Evolutionary conservation across 768 basidiomycete genomes (phyloP).

Genomic region (Amanita pallidorosea): DNA sequence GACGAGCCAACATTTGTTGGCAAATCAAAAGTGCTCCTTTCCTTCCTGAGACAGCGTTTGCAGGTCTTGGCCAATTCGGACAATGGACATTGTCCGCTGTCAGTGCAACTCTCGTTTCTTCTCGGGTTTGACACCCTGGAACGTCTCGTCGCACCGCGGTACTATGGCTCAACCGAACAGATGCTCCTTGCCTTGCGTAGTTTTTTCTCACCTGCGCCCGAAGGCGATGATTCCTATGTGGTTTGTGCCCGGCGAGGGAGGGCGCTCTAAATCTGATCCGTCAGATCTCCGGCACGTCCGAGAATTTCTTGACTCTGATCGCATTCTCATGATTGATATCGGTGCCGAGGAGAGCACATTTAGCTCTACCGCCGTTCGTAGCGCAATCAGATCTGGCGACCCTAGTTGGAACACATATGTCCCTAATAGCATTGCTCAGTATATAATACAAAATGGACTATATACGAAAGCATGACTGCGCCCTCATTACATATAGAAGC

Average conservation of each 20-base stretch:
- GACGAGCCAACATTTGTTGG: conserved; percentile 85
- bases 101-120: conserved; percentile 51
- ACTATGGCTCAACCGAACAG: conserved; percentile 45
- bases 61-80: conserved; percentile 9
- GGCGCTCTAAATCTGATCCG: conserved; percentile 7
- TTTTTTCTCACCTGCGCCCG: conserved; percentile 41
- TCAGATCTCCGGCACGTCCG: conserved; percentile 22
- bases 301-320: conserved; percentile 39
- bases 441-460: conserved; percentile 1
- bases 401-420: not conserved
- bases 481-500: not conserved
- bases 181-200: conserved; percentile 47
- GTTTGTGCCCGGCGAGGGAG: conserved; percentile 50
- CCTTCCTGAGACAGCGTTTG: conserved; percentile 33
- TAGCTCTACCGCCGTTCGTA: conserved; percentile 64
- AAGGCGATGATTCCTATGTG: conserved; percentile 48
- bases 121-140: conserved; percentile 81
- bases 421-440: conserved; percentile 4
- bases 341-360: conserved; percentile 40
- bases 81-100: conserved; percentile 4
- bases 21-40: conserved; percentile 54
- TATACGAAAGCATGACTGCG: not conserved
- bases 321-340: conserved; percentile 54
- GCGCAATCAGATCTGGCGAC: conserved; percentile 20
- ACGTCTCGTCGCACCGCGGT: conserved; percentile 65